phyloP scores from a whole-genome alignment of 345 rosid genomes.

The Nasturtium officinale region DNA sequence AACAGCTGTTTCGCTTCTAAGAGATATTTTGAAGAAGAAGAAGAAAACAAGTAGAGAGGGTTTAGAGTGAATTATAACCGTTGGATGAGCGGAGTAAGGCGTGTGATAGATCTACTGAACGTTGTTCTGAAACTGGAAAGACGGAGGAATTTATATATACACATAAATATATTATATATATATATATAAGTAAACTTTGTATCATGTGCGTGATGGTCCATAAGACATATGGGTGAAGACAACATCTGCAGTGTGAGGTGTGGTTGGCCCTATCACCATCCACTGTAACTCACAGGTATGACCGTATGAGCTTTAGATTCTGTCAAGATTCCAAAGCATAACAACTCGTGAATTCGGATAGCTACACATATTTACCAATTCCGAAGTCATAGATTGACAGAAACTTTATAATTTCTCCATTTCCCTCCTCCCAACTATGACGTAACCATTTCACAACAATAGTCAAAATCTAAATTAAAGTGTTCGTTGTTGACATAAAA shows the following conservation, averaged over 20 bases:
- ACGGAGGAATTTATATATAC: constrained; percentile 17
- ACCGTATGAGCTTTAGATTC: constrained; percentile 31
- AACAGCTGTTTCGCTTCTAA: not conserved
- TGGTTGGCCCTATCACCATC: constrained; percentile 35
- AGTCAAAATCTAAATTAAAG: constrained; percentile 6
- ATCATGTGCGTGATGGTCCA: constrained; percentile 31
- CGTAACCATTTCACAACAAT: constrained; percentile 6
- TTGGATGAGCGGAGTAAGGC: constrained; percentile 29
- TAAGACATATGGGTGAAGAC: constrained; percentile 19
- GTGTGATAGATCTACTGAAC: constrained; percentile 27
- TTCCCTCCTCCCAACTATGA: not conserved
- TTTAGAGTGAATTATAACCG: constrained; percentile 18
- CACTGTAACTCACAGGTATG: constrained; percentile 13
- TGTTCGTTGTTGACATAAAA: constrained; percentile 7
- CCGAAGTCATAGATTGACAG: constrained; percentile 13
- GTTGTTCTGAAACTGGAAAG: constrained; percentile 29
- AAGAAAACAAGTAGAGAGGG: constrained; percentile 22
- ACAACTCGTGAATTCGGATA: constrained; percentile 28
- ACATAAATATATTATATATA: not conserved
- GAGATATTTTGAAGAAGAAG: not conserved
- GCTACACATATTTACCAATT: not conserved
- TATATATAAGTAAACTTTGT: not conserved
- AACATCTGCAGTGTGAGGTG: constrained; percentile 21
- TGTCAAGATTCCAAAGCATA: constrained; percentile 12
- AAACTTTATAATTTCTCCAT: not conserved